phyloP scores from a whole-genome alignment of 1,284 basidiomycete genomes.

The Exobasidium cylindrosporum region DNA sequence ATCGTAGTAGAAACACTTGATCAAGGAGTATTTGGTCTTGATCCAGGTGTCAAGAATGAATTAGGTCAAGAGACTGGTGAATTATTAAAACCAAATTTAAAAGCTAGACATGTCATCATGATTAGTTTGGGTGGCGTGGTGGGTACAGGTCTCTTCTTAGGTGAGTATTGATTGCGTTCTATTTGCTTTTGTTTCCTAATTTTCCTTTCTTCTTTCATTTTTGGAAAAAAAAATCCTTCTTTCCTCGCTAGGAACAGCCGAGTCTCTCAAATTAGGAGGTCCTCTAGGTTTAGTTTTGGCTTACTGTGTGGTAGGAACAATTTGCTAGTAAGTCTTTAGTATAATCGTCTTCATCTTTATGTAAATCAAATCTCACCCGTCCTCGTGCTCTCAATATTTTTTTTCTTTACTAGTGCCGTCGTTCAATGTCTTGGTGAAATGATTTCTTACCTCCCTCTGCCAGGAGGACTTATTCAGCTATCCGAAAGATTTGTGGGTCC shows the following conservation, averaged over 20 bases:
- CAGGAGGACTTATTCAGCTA: not conserved
- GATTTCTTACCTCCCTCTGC: slow-evolving; percentile 44
- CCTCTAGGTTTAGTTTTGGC: slow-evolving; percentile 57
- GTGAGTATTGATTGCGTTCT: too few species aligned
- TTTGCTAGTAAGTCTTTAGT: not conserved
- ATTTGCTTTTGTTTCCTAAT: too few species aligned
- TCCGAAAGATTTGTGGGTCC: slow-evolving; percentile 22
- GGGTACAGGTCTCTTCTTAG: slow-evolving; percentile 64
- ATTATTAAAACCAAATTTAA: slow-evolving; percentile 35
- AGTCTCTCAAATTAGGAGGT: slow-evolving; percentile 58
- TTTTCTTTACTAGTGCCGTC: not conserved
- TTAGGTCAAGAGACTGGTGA: slow-evolving; percentile 32
- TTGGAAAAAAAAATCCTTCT: too few species aligned
- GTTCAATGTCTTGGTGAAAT: not conserved
- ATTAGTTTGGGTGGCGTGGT: slow-evolving; percentile 46
- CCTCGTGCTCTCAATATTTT: slow-evolving; percentile 35
- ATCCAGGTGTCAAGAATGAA: slow-evolving; percentile 12
- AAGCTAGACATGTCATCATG: slow-evolving; percentile 39
- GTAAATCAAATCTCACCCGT: too few species aligned
- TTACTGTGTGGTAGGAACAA: slow-evolving; percentile 30
- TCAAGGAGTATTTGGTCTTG: not conserved
- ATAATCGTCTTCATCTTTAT: not conserved
- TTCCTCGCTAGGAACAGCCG: slow-evolving; percentile 63
- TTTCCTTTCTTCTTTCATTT: too few species aligned
- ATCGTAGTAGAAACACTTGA: slow-evolving; percentile 2